Evolutionary conservation across 2,329 filamentous ascomycete species (phyloP).

Genomic region (Teratosphaeria zuluensis): DNA sequence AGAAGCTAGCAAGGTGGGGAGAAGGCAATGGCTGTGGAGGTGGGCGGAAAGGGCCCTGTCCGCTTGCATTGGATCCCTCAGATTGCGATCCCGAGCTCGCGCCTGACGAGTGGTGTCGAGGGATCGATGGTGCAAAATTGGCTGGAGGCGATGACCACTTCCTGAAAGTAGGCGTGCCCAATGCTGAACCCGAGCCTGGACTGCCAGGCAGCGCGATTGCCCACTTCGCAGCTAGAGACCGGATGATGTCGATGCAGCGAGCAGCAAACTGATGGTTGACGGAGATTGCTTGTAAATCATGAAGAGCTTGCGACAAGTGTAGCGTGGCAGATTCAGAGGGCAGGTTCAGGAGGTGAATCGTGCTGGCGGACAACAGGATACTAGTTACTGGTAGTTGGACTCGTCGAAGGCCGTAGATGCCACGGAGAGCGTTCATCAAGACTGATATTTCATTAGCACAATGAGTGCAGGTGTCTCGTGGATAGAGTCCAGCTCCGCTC

Average conservation of each 20-base stretch:
- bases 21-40: constrained; percentile 7
- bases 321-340: constrained; percentile 26
- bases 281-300: constrained; percentile 33
- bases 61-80: constrained; percentile 12
- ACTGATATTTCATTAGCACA: constrained; percentile 36
- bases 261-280: constrained; percentile 35
- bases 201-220: constrained; percentile 33
- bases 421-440: constrained; percentile 33
- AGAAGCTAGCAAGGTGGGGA: constrained; percentile 15
- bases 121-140: constrained; percentile 23
- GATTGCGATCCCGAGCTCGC: constrained; percentile 12
- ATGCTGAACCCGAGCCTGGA: constrained; percentile 4
- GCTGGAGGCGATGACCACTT: constrained; percentile 12
- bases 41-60: constrained; percentile 12
- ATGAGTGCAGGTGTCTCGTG: constrained; percentile 55
- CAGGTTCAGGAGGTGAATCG: constrained; percentile 38
- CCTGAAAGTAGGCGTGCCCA: background rate
- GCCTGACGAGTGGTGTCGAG: constrained; percentile 13
- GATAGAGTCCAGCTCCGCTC: constrained; percentile 49
- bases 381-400: constrained; percentile 31
- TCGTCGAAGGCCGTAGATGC: constrained; percentile 34
- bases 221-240: constrained; percentile 34
- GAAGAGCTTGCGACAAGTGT: constrained; percentile 34
- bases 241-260: constrained; percentile 34
- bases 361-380: constrained; percentile 32